Conservation (phyloP, 2,329 filamentous ascomycete species). For the Colletotrichum lentis region DNA sequence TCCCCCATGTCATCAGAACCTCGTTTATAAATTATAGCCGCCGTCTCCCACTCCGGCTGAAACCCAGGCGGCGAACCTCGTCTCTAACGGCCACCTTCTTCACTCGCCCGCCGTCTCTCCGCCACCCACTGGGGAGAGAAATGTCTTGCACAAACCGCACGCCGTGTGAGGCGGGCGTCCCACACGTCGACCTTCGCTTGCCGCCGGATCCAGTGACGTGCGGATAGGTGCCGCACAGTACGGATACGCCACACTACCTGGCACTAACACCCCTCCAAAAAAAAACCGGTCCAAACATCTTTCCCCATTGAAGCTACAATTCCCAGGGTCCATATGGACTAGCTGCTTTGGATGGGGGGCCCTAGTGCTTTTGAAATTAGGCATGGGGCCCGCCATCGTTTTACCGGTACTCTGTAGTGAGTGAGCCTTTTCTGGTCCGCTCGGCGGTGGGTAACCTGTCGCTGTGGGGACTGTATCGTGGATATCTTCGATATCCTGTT, state of each 20-base stretch:
- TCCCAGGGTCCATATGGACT: constrained; percentile 6
- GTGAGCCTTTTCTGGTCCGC: neutral
- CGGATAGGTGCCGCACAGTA: neutral
- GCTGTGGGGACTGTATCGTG: neutral
- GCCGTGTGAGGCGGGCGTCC: neutral
- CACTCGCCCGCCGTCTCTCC: neutral
- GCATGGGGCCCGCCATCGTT: constrained; percentile 4
- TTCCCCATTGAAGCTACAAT: neutral
- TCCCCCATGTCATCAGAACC: constrained; percentile 6
- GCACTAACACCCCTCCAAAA: too few species aligned
- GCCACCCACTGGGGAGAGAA: neutral
- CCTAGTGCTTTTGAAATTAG: constrained; percentile 2
- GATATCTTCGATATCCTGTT: neutral
- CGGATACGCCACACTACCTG: too few species aligned
- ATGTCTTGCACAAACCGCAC: neutral
- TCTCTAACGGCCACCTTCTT: neutral
- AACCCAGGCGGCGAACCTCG: constrained; percentile 12
- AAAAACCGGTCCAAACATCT: neutral
- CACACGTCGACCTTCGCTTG: neutral
- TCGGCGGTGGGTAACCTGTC: neutral
- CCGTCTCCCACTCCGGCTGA: constrained; percentile 28
- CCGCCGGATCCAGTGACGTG: neutral
- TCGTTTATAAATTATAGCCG: constrained; percentile 9
- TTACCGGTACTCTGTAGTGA: too few species aligned
- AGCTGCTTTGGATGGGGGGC: neutral